Base-by-base conservation (phyloP, 2,329 filamentous ascomycete species). In the Alternaria viburni region DNA sequence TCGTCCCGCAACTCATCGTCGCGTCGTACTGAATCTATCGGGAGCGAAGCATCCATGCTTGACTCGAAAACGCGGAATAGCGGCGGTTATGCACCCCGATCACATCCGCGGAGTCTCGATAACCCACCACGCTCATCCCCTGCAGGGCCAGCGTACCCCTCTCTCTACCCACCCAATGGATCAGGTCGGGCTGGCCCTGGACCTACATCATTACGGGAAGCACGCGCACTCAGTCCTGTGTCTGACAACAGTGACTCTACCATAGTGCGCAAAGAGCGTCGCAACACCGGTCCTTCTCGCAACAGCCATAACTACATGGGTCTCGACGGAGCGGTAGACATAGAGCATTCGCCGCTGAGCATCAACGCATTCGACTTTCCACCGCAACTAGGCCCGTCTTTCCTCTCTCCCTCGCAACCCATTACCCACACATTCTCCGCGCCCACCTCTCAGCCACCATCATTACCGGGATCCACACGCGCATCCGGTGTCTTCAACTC, bases 401-500 rank as follows among this genome's bases (percentile, higher is more conserved):
- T 77, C 66, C 71, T 77, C 47, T 69, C 68, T 26, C 69, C 69
- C 28, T 62, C 61, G 9, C 69, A 71, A 28, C 64, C 69, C 13
- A 62, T 64, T 55, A 62, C 55, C 36, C 57, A 71, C 46, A 68
- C 67, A 23, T 61, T 67, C 17, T 71, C 73, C 12, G 62, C 69
- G 30, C 69, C 69, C 8, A 61, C 58, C 9, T 67, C 69, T 15
- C 64, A 72, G 41, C 64, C 75, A 26, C 36, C 67, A 9, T 77
- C 77, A 6, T 66, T 72, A 8, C 72, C 76, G 6, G 68, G 69
- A 50, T 74, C 70, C 8, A 72, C 78, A 2, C 89, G 90, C 45
- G 90, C 88, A 71, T 94, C 91, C 0, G 91, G 90, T 6, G 83
- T 97, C 21, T 97, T 97, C 82, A 92, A 92, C 64, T 97, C 93